These are phyloP conservation scores for Dalbergia oliveri DNA, from an alignment of 306 rosid species.

Conservation along the genomic window DNA sequence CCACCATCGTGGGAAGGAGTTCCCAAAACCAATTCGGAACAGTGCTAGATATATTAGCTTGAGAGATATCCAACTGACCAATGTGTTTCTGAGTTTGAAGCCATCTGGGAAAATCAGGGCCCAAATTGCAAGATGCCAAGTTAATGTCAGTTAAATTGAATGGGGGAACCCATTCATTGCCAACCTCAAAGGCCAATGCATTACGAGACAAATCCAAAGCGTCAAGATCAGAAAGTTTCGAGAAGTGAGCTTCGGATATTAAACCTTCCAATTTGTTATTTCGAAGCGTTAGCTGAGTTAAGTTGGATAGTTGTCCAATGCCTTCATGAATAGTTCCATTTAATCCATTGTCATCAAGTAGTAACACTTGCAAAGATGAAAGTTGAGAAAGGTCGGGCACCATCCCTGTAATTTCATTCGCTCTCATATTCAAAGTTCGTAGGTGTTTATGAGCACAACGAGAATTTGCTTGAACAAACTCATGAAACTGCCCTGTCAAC, in stretches of 20 bases:
- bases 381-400: background rate
- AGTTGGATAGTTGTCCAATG: constrained; percentile 20
- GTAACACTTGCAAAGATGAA: background rate
- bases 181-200: background rate
- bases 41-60: too few relatives aligned
- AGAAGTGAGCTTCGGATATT: background rate
- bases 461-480: background rate
- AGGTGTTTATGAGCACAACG: background rate
- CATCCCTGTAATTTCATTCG: background rate
- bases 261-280: background rate
- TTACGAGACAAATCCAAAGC: background rate
- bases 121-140: constrained; percentile 22
- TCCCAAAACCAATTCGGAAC: too few relatives aligned
- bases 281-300: background rate
- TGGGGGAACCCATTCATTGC: background rate
- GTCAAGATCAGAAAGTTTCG: background rate
- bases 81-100: background rate
- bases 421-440: background rate
- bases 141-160: background rate
- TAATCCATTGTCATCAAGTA: background rate
- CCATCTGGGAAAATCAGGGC: constrained; percentile 23
- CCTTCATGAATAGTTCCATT: background rate
- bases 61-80: too few relatives aligned
- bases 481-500: background rate
- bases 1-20: too few relatives aligned